These are phyloP conservation scores for Plenodomus lindquistii DNA, from an alignment of 2,329 filamentous ascomycete genomes.

Conservation along the genomic window DNA sequence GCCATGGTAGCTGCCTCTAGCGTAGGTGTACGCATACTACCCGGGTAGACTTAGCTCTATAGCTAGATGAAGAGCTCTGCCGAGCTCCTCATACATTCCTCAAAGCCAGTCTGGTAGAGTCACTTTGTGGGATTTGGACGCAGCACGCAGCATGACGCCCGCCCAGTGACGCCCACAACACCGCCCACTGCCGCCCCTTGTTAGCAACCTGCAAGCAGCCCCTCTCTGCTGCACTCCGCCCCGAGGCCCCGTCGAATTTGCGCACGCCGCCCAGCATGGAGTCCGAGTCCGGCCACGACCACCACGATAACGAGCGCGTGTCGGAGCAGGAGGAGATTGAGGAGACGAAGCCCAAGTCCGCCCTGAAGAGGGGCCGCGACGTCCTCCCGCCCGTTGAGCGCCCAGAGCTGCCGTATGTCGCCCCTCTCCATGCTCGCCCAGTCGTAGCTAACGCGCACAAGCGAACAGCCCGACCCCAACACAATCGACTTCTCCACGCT, in stretches of 20 bases:
- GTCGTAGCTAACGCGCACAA: slow-evolving; percentile 27
- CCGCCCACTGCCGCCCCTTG: too few relatives aligned
- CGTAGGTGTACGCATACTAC: too few relatives aligned
- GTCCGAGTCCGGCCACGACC: slow-evolving; percentile 46
- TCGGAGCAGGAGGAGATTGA: slow-evolving; percentile 76
- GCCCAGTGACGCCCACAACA: too few relatives aligned
- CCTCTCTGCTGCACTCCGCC: background rate
- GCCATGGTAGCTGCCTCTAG: too few relatives aligned
- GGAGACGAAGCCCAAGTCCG: slow-evolving; percentile 69
- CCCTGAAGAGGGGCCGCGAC: slow-evolving; percentile 76
- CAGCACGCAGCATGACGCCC: too few relatives aligned
- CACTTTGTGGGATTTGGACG: too few relatives aligned
- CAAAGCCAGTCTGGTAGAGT: too few relatives aligned
- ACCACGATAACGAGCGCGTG: slow-evolving; percentile 54
- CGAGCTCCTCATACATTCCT: too few relatives aligned
- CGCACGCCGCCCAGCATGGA: slow-evolving; percentile 44
- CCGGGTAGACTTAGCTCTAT: too few relatives aligned
- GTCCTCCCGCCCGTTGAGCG: slow-evolving; percentile 61
- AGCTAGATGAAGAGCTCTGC: too few relatives aligned
- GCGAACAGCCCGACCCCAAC: slow-evolving; percentile 87
- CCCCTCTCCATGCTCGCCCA: background rate
- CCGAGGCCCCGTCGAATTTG: background rate
- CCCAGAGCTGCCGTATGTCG: slow-evolving; percentile 64
- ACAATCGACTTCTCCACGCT: slow-evolving; percentile 81
- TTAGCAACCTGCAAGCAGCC: too few relatives aligned